These are phyloP conservation scores for Groenewaldozyma salmanticensis DNA, from an alignment of 805 yeast species.

Conservation along the genomic window DNA sequence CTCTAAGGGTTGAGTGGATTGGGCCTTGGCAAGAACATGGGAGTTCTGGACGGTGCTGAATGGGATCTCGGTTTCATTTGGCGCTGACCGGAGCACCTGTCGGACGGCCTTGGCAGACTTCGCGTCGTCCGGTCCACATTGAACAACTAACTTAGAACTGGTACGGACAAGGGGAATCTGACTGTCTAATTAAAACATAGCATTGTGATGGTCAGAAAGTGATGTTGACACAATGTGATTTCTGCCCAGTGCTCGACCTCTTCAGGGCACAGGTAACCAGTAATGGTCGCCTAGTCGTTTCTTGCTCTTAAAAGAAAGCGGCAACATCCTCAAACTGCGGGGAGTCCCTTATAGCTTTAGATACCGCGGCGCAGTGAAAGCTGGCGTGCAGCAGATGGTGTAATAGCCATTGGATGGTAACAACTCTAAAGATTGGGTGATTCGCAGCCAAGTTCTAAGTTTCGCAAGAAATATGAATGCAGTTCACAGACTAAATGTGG, in stretches of 20 bases:
- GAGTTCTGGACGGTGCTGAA: constrained; percentile 16
- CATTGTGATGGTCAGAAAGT: constrained; percentile 35
- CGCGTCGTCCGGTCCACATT: constrained; percentile 15
- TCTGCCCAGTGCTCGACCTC: constrained; percentile 31
- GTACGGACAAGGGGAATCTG: constrained; percentile 34
- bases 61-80: constrained; percentile 6
- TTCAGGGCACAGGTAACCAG: neutral
- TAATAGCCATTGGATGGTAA: neutral
- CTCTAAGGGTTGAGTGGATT: constrained; percentile 34
- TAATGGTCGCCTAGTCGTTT: neutral
- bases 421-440: neutral
- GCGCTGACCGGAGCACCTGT: constrained; percentile 4
- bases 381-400: neutral
- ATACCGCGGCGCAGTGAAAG: neutral
- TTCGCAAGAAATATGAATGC: neutral
- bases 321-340: neutral
- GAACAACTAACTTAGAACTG: constrained; percentile 21
- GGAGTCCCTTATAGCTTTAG: neutral
- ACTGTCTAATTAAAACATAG: constrained; percentile 38
- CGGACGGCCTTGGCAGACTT: constrained; percentile 9
- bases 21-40: constrained; percentile 30
- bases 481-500: neutral
- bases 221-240: constrained; percentile 38
- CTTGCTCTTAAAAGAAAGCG: neutral
- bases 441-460: neutral